Percentiles rank a stretch among this genome's conserved stretches.
Evolutionary conservation across 2,329 filamentous ascomycete species (phyloP).

Genomic region (Beauveria medogensis): DNA sequence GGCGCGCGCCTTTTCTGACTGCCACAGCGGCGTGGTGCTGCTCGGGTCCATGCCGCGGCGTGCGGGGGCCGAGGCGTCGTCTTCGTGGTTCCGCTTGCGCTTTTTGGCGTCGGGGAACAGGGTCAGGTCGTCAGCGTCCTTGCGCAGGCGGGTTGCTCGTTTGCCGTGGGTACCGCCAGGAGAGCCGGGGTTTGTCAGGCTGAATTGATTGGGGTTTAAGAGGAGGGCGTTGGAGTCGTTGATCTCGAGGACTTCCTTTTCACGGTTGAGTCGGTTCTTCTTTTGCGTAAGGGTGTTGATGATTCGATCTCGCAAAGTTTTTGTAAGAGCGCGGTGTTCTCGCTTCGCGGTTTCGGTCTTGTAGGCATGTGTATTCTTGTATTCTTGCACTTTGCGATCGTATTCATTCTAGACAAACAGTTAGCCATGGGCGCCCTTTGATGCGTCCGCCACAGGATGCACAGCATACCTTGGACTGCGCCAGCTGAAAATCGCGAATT

Average conservation of each 20-base stretch:
- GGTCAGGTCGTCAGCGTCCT: constrained; percentile 51
- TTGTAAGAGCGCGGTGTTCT: constrained; percentile 51
- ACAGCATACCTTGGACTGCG: constrained; percentile 65
- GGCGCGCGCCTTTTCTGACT: constrained; percentile 48
- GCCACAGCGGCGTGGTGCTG: constrained; percentile 54
- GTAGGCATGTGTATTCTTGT: constrained; percentile 52
- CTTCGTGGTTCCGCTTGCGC: constrained; percentile 51
- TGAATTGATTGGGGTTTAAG: constrained; percentile 61
- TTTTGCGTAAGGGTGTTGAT: constrained; percentile 58
- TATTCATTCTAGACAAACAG: constrained; percentile 46
- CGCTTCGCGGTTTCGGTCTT: constrained; percentile 54
- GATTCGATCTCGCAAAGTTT: constrained; percentile 57
- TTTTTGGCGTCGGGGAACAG: constrained; percentile 51
- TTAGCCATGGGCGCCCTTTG: neutral
- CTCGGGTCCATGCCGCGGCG: constrained; percentile 48
- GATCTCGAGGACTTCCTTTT: constrained; percentile 62
- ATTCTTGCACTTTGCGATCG: constrained; percentile 52
- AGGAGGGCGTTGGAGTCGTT: constrained; percentile 57
- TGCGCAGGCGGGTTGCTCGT: constrained; percentile 52
- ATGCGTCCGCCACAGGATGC: neutral
- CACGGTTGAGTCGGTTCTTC: constrained; percentile 55
- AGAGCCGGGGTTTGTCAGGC: constrained; percentile 55
- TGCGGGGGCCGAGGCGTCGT: constrained; percentile 53
- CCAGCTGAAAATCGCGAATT: constrained; percentile 74
- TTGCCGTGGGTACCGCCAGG: constrained; percentile 57